These are phyloP conservation scores for Melanogaster broomeanus DNA, from an alignment of 768 basidiomycete genomes.

Conservation along the genomic window DNA sequence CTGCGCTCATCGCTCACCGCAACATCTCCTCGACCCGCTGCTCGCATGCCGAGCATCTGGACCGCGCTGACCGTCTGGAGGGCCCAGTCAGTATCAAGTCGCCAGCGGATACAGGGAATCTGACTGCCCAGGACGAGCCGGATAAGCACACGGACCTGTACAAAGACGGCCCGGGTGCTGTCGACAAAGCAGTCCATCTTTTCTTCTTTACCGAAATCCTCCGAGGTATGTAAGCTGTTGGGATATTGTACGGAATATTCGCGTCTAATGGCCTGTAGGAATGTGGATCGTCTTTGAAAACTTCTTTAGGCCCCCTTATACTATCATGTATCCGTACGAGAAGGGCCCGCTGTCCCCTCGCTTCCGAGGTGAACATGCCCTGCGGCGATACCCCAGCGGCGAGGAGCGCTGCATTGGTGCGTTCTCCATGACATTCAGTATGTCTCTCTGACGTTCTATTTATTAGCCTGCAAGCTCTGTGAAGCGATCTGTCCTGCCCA, in stretches of 20 bases:
- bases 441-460: slow-evolving; percentile 5
- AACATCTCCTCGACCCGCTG: slow-evolving; percentile 27
- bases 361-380: slow-evolving; percentile 97
- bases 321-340: slow-evolving; percentile 98
- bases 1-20: slow-evolving; percentile 48
- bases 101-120: slow-evolving; percentile 33
- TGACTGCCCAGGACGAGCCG: slow-evolving; percentile 41
- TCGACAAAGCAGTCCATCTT: slow-evolving; percentile 93
- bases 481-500: slow-evolving; percentile 99
- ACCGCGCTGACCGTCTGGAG: slow-evolving; percentile 16
- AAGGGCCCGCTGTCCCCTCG: slow-evolving; percentile 97
- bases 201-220: slow-evolving; percentile 99
- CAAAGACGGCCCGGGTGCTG: slow-evolving; percentile 79
- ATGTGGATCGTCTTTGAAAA: slow-evolving; percentile 97
- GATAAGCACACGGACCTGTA: slow-evolving; percentile 67
- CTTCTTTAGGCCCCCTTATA: slow-evolving; percentile 94
- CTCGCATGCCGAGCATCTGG: slow-evolving; percentile 20
- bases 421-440: slow-evolving; percentile 28
- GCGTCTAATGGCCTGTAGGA: slow-evolving; percentile 49
- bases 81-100: slow-evolving; percentile 32
- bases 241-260: background rate
- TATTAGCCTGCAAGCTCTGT: slow-evolving; percentile 93
- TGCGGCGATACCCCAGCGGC: slow-evolving; percentile 94
- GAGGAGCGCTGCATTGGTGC: slow-evolving; percentile 98
- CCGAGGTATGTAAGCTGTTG: slow-evolving; percentile 63